Evolutionary conservation across 345 rosid species (phyloP).

Genomic region (Schrenkiella parvula): DNA sequence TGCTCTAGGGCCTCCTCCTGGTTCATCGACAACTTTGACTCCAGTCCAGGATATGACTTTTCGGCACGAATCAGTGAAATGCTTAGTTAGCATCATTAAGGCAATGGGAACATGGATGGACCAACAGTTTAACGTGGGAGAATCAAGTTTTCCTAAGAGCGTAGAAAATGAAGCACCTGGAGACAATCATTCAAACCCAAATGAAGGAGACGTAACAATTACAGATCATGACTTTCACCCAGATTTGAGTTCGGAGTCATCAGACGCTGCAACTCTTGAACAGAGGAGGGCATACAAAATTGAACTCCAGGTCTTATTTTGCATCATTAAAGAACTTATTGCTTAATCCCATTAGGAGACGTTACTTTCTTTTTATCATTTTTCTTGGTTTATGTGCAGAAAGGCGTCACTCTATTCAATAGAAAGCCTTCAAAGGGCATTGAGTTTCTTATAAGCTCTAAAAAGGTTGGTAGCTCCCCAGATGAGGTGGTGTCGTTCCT

Average conservation of each 20-base stretch:
- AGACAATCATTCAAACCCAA: constrained; percentile 44
- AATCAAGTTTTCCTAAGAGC: constrained; percentile 50
- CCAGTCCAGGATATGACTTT: constrained; percentile 80
- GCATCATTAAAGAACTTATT: constrained; percentile 9
- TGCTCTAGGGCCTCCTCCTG: constrained; percentile 91
- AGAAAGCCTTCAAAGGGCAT: constrained; percentile 90
- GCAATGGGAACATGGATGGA: constrained; percentile 98
- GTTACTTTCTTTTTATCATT: background rate
- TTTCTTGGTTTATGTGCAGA: constrained; percentile 51
- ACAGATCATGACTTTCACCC: constrained; percentile 66
- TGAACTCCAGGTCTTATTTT: constrained; percentile 74
- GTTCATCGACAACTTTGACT: constrained; percentile 82
- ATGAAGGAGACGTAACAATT: constrained; percentile 59
- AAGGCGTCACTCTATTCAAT: constrained; percentile 80
- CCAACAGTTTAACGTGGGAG: constrained; percentile 65
- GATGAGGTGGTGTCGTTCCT: constrained; percentile 82
- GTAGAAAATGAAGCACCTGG: constrained; percentile 48
- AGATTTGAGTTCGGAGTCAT: constrained; percentile 60
- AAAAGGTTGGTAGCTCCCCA: constrained; percentile 72
- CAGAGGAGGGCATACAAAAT: constrained; percentile 88
- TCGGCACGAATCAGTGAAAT: constrained; percentile 91
- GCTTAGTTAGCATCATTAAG: constrained; percentile 77
- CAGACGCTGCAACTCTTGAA: constrained; percentile 83
- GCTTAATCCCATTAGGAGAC: background rate
- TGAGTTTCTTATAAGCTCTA: constrained; percentile 67